phyloP scores from a whole-genome alignment of 2,329 filamentous ascomycete genomes.

The Aureobasidium zeae region DNA sequence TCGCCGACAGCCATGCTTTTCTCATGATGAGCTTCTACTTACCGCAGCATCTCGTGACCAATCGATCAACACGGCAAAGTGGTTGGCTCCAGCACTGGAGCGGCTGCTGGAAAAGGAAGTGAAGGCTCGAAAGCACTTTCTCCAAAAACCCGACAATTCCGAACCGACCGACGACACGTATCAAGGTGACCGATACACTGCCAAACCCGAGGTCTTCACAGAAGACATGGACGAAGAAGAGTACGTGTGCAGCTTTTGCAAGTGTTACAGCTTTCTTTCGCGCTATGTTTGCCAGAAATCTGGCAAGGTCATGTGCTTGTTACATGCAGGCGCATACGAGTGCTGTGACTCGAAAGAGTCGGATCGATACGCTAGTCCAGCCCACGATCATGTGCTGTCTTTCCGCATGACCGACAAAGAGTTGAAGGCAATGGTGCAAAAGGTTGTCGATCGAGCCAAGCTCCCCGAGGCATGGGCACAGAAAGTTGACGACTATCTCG shows the following conservation, averaged over 20 bases:
- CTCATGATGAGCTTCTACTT: slow-evolving; percentile 87
- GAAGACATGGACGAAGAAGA: slow-evolving; percentile 73
- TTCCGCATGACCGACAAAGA: slow-evolving; percentile 68
- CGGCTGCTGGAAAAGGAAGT: slow-evolving; percentile 68
- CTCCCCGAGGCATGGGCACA: slow-evolving; percentile 83
- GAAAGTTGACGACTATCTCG: slow-evolving; percentile 75
- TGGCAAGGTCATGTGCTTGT: slow-evolving; percentile 71
- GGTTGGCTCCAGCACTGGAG: slow-evolving; percentile 80
- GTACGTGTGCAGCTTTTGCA: slow-evolving; percentile 85
- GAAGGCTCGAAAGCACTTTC: slow-evolving; percentile 57
- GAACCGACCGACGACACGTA: slow-evolving; percentile 26
- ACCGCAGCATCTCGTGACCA: slow-evolving; percentile 75
- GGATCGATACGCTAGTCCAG: slow-evolving; percentile 51
- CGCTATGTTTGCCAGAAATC: slow-evolving; percentile 77
- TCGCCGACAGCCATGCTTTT: slow-evolving; percentile 88
- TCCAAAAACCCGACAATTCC: slow-evolving; percentile 41
- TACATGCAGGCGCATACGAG: slow-evolving; percentile 69
- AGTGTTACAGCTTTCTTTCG: slow-evolving; percentile 82
- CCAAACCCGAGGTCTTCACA: slow-evolving; percentile 45
- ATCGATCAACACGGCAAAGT: slow-evolving; percentile 85
- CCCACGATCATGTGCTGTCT: slow-evolving; percentile 58
- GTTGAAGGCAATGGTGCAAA: slow-evolving; percentile 58
- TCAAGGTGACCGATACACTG: slow-evolving; percentile 32
- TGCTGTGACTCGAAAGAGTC: slow-evolving; percentile 65
- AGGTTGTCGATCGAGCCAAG: slow-evolving; percentile 75